Evolutionary conservation across 129 eudicot species (phyloP).

Genomic region (Saposhnikovia divaricata): DNA sequence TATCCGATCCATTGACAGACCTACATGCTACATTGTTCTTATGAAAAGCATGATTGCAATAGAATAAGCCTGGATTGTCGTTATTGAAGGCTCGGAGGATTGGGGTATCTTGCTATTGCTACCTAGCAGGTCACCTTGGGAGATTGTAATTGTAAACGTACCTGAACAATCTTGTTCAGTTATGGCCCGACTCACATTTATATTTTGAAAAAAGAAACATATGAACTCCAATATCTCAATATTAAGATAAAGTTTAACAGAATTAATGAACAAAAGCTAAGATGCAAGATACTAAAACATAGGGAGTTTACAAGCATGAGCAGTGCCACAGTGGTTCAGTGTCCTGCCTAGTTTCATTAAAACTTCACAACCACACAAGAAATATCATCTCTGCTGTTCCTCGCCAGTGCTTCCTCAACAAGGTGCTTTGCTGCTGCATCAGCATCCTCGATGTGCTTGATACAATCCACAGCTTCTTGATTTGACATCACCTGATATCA

Average conservation of each 20-base stretch:
- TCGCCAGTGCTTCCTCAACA: conserved; percentile 50
- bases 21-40: too few relatives aligned
- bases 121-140: too few relatives aligned
- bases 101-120: too few relatives aligned
- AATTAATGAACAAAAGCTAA: background rate
- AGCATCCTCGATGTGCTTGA: conserved; percentile 49
- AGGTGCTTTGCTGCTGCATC: conserved; percentile 54
- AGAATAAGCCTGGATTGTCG: too few relatives aligned
- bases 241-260: background rate
- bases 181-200: too few relatives aligned
- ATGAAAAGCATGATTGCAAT: background rate
- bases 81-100: too few relatives aligned
- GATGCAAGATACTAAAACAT: background rate
- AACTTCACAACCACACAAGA: conserved; percentile 68
- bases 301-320: background rate
- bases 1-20: too few relatives aligned
- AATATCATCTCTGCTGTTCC: conserved; percentile 63
- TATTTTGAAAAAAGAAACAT: background rate
- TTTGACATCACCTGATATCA: conserved; percentile 63
- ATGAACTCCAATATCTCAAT: background rate
- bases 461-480: conserved; percentile 73
- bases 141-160: too few relatives aligned
- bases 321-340: background rate
- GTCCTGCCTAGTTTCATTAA: conserved; percentile 23
- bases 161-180: too few relatives aligned